Conservation (phyloP, 805 yeast genomes). For the Kuraishia floccosa region DNA sequence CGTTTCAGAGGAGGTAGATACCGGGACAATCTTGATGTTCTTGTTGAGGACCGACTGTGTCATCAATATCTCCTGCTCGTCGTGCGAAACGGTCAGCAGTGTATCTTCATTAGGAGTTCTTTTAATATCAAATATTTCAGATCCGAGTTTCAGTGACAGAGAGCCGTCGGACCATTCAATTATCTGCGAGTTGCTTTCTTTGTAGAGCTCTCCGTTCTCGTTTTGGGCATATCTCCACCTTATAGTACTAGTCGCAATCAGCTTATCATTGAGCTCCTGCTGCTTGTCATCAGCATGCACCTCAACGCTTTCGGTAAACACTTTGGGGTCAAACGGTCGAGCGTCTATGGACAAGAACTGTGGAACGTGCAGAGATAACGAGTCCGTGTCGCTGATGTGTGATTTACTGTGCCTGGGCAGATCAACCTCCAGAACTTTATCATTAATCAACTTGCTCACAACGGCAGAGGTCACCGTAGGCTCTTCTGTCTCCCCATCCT, state of each 20-base stretch:
- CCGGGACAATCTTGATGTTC: constrained; percentile 70
- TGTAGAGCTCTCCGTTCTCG: constrained; percentile 58
- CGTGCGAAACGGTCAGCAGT: constrained; percentile 60
- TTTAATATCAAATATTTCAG: constrained; percentile 75
- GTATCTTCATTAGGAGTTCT: constrained; percentile 57
- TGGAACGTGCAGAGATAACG: constrained; percentile 54
- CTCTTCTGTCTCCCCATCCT: too few relatives aligned
- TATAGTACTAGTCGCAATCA: constrained; percentile 72
- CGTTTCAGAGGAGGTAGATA: constrained; percentile 79
- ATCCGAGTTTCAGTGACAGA: constrained; percentile 74
- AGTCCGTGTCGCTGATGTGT: constrained; percentile 23
- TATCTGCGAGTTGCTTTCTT: constrained; percentile 83
- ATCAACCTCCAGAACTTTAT: constrained; percentile 26
- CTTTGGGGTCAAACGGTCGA: constrained; percentile 71
- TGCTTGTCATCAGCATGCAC: constrained; percentile 20
- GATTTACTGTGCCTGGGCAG: constrained; percentile 41
- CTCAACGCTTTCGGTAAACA: constrained; percentile 29
- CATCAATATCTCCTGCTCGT: constrained; percentile 59
- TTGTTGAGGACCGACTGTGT: constrained; percentile 56
- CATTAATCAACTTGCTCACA: too few relatives aligned
- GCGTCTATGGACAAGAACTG: constrained; percentile 77
- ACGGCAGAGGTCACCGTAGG: neutral
- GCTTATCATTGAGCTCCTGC: constrained; percentile 22
- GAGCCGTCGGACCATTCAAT: constrained; percentile 94
- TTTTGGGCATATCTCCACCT: constrained; percentile 89